These are phyloP conservation scores for Xylogone sp. DNA, from an alignment of 2,329 filamentous ascomycete species.

Conservation along the genomic window DNA sequence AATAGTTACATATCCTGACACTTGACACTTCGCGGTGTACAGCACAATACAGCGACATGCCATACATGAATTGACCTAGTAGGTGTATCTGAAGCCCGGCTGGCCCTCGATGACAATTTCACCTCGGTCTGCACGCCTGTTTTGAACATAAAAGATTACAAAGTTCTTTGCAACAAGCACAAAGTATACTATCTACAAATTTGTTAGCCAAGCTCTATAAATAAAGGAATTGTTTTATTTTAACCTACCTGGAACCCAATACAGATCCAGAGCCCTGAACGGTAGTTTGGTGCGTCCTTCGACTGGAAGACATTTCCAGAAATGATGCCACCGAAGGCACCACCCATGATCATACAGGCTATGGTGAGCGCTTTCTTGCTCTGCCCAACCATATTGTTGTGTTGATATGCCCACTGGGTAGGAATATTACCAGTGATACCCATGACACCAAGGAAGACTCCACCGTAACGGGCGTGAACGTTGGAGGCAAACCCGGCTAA, in stretches of 20 bases:
- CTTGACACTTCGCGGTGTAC: too few species aligned
- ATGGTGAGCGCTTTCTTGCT: slow-evolving; percentile 1
- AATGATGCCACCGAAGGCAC: slow-evolving; percentile 3
- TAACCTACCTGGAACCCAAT: neutral
- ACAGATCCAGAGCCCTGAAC: neutral
- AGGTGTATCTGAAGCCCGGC: slow-evolving; percentile 22
- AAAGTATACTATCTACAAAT: neutral
- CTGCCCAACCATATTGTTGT: slow-evolving; percentile 2
- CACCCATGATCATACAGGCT: slow-evolving; percentile 1
- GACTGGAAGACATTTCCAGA: slow-evolving; percentile 1
- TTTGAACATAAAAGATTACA: slow-evolving; percentile 7
- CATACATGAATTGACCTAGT: slow-evolving; percentile 8
- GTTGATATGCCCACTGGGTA: neutral
- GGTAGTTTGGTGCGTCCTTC: slow-evolving; percentile 1
- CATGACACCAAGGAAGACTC: neutral
- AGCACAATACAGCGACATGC: too few species aligned
- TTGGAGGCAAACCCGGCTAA: neutral
- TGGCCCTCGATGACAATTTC: slow-evolving; percentile 24
- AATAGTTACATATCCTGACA: too few species aligned
- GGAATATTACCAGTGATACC: neutral
- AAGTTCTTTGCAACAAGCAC: neutral
- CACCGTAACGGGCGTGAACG: neutral
- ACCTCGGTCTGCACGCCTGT: slow-evolving; percentile 22
- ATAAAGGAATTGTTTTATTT: neutral
- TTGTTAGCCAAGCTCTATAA: neutral